Evolutionary conservation across 192 early-diverging fungal species (phyloP), one percentile per base, ranked within the genome.

Genomic region (Geosiphon pyriformis): DNA sequence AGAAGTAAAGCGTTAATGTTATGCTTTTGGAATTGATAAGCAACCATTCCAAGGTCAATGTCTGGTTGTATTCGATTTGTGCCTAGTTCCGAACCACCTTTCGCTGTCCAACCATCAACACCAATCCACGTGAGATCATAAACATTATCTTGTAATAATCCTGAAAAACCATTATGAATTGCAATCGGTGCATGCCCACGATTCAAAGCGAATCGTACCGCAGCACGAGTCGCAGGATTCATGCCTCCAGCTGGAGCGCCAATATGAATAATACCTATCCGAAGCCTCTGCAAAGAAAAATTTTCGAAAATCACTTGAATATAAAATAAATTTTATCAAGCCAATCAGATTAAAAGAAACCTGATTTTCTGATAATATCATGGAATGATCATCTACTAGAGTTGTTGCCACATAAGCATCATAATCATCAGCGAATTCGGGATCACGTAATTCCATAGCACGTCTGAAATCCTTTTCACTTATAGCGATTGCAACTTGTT

Each of bases 171-270:
- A 71, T 98, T 98, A 74, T 84, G 81, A 69, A 98, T 92, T 42
- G 78, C 96, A 67, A 98, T 75, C 12, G 92, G 87, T 0, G 78
- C 84, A 68, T 96, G 94, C 0, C 96, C 96, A 59, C 88, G 88
- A 77, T 92, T 92, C 46, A 92, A 78, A 35, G 89, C 89, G 33
- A 90, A 83, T 20, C 93, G 87, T 32, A 89, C 94, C 0, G 88
- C 89, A 15, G 87, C 86, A 30, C 94, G 86, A 2, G 94, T 95
- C 1, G 96, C 96, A 33, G 94, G 87, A 76, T 96, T 98, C 94
- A 96, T 96, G 35, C 96, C 96, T 51, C 93, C 94, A 15, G 96
- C 96, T 20, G 96, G 96, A 20, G 96, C 96, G 53, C 96, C 96
- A 18, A 90, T 84, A 67, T 96, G 94, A 37, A 95, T 76, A 65